Conservation (phyloP, 2,329 filamentous ascomycete species). For the Lizonia empirigonia region DNA sequence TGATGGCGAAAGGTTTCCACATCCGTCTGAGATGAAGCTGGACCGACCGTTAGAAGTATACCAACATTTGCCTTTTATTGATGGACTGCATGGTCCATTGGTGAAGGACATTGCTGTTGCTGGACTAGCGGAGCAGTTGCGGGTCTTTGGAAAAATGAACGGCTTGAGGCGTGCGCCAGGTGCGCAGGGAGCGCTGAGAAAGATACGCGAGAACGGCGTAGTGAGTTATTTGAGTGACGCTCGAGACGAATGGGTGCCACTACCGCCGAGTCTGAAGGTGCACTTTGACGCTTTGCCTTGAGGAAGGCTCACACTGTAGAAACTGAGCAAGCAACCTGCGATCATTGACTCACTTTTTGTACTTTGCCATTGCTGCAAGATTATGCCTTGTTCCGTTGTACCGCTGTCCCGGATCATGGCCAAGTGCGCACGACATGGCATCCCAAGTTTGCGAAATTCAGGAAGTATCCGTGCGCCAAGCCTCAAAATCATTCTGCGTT, state of each 20-base stretch:
- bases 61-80: conserved; percentile 15
- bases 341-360: not conserved
- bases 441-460: not conserved
- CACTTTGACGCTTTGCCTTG: not conserved
- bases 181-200: conserved; percentile 2
- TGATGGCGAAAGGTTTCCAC: conserved; percentile 14
- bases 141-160: conserved; percentile 15
- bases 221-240: conserved; percentile 19
- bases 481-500: conserved; percentile 15
- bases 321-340: not conserved
- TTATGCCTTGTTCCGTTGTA: not conserved
- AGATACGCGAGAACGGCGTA: conserved; percentile 4
- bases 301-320: not conserved
- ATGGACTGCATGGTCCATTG: conserved; percentile 12
- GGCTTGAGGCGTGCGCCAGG: conserved; percentile 8
- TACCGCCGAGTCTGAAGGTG: conserved; percentile 1
- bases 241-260: conserved; percentile 16
- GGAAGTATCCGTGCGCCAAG: conserved; percentile 18
- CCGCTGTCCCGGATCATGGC: not conserved
- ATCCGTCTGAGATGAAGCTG: conserved; percentile 12
- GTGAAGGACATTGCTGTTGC: conserved; percentile 11
- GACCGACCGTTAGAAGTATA: conserved; percentile 9
- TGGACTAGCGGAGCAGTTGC: conserved; percentile 17
- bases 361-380: not conserved
- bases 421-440: conserved; percentile 6